These are phyloP conservation scores for Nothophytophthora sp. DNA, from an alignment of 352 stramenopile species.

Conservation along the genomic window DNA sequence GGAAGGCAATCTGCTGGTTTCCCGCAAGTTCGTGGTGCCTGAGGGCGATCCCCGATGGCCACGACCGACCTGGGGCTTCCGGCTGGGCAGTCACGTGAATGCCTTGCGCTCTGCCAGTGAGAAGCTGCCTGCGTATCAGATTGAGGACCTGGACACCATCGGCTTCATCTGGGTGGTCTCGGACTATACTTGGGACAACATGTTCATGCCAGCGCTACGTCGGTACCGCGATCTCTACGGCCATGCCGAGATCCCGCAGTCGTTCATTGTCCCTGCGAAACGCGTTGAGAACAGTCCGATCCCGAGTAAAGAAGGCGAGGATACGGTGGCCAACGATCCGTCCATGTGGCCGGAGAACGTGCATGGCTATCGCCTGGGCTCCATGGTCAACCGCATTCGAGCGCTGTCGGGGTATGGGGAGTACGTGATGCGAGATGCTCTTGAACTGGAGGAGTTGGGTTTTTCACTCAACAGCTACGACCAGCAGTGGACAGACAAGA, in stretches of 20 bases:
- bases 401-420: slow-evolving; percentile 23
- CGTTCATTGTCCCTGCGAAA: slow-evolving; percentile 34
- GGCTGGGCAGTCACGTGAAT: slow-evolving; percentile 39
- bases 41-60: slow-evolving; percentile 28
- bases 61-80: slow-evolving; percentile 32
- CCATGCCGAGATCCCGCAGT: slow-evolving; percentile 38
- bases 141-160: slow-evolving; percentile 35
- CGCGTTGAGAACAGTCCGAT: background rate
- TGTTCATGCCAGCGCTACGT: slow-evolving; percentile 42
- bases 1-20: slow-evolving; percentile 36
- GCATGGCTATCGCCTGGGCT: slow-evolving; percentile 41
- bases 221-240: slow-evolving; percentile 37
- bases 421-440: slow-evolving; percentile 31
- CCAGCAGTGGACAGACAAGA: slow-evolving; percentile 47
- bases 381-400: slow-evolving; percentile 53
- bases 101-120: slow-evolving; percentile 28
- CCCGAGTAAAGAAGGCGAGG: too few relatives aligned
- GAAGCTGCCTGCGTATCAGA: slow-evolving; percentile 23
- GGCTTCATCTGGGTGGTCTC: slow-evolving; percentile 40
- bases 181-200: slow-evolving; percentile 35
- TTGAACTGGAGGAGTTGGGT: slow-evolving; percentile 39
- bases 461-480: slow-evolving; percentile 57
- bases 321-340: too few relatives aligned
- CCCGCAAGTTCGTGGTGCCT: slow-evolving; percentile 42
- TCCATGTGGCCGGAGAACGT: slow-evolving; percentile 29